These are phyloP conservation scores for Hymenoscyphus fructigenus DNA, from an alignment of 2,329 filamentous ascomycete genomes.

Conservation along the genomic window DNA sequence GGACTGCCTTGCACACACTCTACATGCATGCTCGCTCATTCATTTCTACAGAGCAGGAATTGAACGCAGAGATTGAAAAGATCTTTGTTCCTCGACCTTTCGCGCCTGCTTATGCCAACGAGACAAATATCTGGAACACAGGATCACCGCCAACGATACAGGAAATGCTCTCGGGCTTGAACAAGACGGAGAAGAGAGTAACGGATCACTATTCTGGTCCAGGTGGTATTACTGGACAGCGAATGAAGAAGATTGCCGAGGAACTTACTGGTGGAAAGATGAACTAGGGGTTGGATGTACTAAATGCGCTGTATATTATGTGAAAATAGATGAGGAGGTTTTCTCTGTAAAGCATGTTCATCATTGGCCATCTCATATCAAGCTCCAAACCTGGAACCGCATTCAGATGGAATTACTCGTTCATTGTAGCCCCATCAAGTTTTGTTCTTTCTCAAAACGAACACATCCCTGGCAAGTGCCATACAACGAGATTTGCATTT, in stretches of 20 bases:
- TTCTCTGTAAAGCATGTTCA: not conserved
- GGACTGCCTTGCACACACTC: slow-evolving; percentile 76
- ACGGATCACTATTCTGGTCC: slow-evolving; percentile 34
- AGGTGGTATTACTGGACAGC: slow-evolving; percentile 48
- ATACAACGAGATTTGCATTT: not conserved
- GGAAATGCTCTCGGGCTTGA: slow-evolving; percentile 44
- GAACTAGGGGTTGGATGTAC: slow-evolving; percentile 26
- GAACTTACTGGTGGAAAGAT: slow-evolving; percentile 67
- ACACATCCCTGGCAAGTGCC: not conserved
- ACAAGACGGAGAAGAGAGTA: slow-evolving; percentile 36
- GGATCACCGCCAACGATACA: slow-evolving; percentile 45
- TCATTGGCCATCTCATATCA: not conserved
- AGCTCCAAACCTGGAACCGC: not conserved
- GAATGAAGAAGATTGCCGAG: slow-evolving; percentile 64
- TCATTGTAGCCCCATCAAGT: no score
- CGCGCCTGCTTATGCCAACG: not conserved
- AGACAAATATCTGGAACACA: slow-evolving; percentile 35
- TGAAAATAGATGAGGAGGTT: not conserved
- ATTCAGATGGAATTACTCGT: no score
- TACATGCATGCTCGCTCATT: slow-evolving; percentile 88
- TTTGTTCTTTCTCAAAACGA: not conserved
- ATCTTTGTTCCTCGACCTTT: slow-evolving; percentile 62
- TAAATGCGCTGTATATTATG: slow-evolving; percentile 24
- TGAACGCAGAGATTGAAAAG: slow-evolving; percentile 70
- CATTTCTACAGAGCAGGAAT: slow-evolving; percentile 77